Evolutionary conservation across 768 basidiomycete species (phyloP).

Genomic region (Chalciporus chontae): DNA sequence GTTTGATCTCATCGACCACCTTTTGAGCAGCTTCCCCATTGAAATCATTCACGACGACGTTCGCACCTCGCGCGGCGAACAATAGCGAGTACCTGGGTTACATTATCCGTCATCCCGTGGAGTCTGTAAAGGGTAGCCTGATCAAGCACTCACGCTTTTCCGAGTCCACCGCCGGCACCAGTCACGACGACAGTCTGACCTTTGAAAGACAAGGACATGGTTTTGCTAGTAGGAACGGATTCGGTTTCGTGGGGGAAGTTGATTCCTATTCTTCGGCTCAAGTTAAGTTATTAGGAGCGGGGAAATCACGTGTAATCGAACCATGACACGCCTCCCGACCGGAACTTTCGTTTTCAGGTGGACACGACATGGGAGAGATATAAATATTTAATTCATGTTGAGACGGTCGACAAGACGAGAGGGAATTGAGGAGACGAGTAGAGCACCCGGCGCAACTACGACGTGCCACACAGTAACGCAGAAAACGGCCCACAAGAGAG

Average conservation of each 20-base stretch:
- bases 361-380: no score
- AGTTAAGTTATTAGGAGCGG: background rate
- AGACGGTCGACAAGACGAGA: conserved; percentile 16
- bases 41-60: conserved; percentile 94
- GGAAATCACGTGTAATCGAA: conserved; percentile 15
- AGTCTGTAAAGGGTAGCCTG: background rate
- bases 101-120: no score
- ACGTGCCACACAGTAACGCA: conserved; percentile 33
- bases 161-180: conserved; percentile 93
- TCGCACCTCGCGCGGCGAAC: conserved; percentile 91
- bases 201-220: conserved; percentile 66
- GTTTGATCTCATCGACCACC: conserved; percentile 85
- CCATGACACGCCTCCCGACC: background rate
- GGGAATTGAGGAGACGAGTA: conserved; percentile 15
- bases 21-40: conserved; percentile 84
- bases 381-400: conserved; percentile 6
- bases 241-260: background rate
- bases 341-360: background rate
- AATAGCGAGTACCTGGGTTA: conserved; percentile 77
- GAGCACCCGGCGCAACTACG: conserved; percentile 33
- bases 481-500: conserved; percentile 22
- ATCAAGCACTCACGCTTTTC: conserved; percentile 66
- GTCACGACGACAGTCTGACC: conserved; percentile 92
- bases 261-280: background rate
- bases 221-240: background rate